Evolutionary conservation across 306 rosid species (phyloP).

Genomic region (Purshia tridentata): DNA sequence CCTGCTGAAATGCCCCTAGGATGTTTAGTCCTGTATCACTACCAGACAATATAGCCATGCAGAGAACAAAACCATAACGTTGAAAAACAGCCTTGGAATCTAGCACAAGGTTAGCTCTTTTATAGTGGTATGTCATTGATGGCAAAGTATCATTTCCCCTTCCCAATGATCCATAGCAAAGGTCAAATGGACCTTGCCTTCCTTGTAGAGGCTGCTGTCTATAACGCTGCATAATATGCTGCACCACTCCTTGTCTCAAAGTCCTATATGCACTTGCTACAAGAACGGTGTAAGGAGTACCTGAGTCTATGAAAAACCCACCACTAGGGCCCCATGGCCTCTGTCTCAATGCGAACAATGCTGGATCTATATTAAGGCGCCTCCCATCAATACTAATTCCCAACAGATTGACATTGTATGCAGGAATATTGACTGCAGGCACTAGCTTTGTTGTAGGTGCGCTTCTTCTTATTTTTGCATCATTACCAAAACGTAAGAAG

Average conservation of each 20-base stretch:
- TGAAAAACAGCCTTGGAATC: background rate
- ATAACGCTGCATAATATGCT: background rate
- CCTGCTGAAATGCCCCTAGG: conserved; percentile 5
- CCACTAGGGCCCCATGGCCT: background rate
- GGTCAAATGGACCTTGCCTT: background rate
- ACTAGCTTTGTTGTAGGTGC: background rate
- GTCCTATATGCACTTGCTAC: background rate
- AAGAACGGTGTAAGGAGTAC: background rate
- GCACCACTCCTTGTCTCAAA: background rate
- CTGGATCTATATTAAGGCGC: background rate
- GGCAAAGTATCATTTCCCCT: background rate
- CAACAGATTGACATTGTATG: background rate
- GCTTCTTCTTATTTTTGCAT: background rate
- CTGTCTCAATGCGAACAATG: background rate
- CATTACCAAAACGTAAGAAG: background rate
- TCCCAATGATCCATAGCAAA: background rate
- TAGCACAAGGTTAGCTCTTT: background rate
- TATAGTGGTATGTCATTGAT: background rate
- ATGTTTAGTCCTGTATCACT: background rate
- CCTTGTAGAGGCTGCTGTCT: background rate
- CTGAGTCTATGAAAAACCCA: conserved; percentile 4
- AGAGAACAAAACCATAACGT: background rate
- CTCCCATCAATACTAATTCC: background rate
- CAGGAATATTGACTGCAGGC: too few species aligned
- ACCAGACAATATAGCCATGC: conserved; percentile 4